Conservation (phyloP, 371 early-diverging fungal genomes). For the Mucor mucedo region DNA sequence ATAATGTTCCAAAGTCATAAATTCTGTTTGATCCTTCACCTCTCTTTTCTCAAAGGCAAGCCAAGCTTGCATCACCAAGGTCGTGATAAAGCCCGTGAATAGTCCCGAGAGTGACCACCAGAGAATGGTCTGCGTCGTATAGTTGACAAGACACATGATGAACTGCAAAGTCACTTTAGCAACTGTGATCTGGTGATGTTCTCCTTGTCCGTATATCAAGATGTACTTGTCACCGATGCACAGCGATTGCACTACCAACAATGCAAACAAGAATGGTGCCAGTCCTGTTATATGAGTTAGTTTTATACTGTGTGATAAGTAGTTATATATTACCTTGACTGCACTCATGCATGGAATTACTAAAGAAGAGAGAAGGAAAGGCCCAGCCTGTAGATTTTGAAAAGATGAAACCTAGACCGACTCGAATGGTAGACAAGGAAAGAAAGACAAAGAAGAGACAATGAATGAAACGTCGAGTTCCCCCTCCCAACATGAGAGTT, state of each 20-base stretch:
- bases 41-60: conserved; percentile 26
- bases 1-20: conserved; percentile 33
- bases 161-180: conserved; percentile 43
- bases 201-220: conserved; percentile 43
- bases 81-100: conserved; percentile 41
- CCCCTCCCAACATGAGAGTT: conserved; percentile 54
- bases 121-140: conserved; percentile 42
- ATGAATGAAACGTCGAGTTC: conserved; percentile 46
- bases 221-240: conserved; percentile 61
- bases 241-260: conserved; percentile 60
- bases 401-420: conserved; percentile 57
- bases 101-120: conserved; percentile 58
- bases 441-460: conserved; percentile 35
- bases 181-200: conserved; percentile 31
- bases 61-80: conserved; percentile 25
- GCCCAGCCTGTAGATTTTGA: conserved; percentile 63
- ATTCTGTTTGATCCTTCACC: conserved; percentile 41
- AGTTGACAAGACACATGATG: conserved; percentile 50
- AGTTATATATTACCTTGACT: too few relatives aligned
- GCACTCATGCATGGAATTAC: conserved; percentile 65
- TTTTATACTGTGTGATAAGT: too few relatives aligned
- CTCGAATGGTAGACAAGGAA: conserved; percentile 41
- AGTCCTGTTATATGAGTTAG: conserved; percentile 49
- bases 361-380: conserved; percentile 62
- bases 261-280: conserved; percentile 61